Conservation (phyloP, 2,329 filamentous ascomycete species). For the Chaetomium sp. region DNA sequence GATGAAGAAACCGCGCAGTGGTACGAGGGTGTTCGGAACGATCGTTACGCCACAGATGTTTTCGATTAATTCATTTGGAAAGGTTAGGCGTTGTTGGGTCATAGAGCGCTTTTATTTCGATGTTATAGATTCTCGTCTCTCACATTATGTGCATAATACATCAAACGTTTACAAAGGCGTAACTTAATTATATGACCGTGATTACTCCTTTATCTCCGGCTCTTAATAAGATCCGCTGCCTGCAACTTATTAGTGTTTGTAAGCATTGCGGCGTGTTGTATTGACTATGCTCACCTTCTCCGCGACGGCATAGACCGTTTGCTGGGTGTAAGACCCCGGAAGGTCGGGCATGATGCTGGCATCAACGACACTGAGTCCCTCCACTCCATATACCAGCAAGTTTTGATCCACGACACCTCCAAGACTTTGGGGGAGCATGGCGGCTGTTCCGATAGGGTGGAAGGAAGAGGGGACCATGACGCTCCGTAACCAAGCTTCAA, state of each 20-base stretch:
- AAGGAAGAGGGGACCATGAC: constrained; percentile 27
- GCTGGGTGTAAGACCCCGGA: constrained; percentile 23
- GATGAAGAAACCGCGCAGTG: constrained; percentile 38
- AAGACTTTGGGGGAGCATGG: constrained; percentile 38
- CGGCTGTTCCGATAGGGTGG: constrained; percentile 38
- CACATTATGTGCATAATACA: not conserved
- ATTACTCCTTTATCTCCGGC: not conserved
- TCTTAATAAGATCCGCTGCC: constrained; percentile 20
- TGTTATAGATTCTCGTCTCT: not conserved
- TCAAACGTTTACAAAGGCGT: not conserved
- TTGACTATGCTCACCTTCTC: constrained; percentile 23
- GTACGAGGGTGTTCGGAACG: constrained; percentile 46
- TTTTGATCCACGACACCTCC: constrained; percentile 40
- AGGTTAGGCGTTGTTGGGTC: too few species aligned
- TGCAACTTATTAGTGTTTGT: not conserved
- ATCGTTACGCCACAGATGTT: constrained; percentile 51
- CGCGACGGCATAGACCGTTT: constrained; percentile 25
- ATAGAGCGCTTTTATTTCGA: not conserved
- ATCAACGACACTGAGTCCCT: constrained; percentile 39
- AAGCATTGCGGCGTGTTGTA: not conserved
- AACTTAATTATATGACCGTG: not conserved
- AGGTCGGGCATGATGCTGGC: constrained; percentile 38
- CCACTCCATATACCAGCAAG: constrained; percentile 38
- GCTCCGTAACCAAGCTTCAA: constrained; percentile 21
- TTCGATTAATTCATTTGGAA: not conserved